Evolutionary conservation across 2,329 filamentous ascomycete species (phyloP).

Genomic region (Penicillium digitatum): DNA sequence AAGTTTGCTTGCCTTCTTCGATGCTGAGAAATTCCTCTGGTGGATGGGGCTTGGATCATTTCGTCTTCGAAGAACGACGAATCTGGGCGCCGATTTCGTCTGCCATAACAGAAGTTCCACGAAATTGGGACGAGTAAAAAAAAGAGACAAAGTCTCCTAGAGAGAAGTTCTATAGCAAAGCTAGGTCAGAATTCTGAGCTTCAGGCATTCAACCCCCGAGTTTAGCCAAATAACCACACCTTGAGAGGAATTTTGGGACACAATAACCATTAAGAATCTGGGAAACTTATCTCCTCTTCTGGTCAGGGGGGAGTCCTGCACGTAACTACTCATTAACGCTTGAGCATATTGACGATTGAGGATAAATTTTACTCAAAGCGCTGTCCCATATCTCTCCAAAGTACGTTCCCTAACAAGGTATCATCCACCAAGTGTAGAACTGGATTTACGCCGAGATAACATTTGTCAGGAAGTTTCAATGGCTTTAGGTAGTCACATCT

Average conservation of each 20-base stretch:
- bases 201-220: not conserved
- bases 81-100: not conserved
- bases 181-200: not conserved
- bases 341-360: not conserved
- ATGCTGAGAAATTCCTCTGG: conserved; percentile 6
- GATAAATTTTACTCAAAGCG: not conserved
- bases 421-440: not conserved
- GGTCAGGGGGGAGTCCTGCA: not conserved
- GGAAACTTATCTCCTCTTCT: not conserved
- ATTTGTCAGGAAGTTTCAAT: not conserved
- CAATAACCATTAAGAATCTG: not conserved
- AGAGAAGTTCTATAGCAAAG: not conserved
- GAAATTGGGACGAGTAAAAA: not conserved
- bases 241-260: not conserved
- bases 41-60: not conserved
- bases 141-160: rapidly evolving
- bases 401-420: not conserved
- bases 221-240: not conserved
- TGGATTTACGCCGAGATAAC: not conserved
- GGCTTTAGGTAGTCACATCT: not conserved
- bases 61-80: not conserved
- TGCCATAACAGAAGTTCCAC: conserved; percentile 1
- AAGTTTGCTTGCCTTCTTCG: conserved; percentile 10
- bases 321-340: not conserved
- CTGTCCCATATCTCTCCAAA: not conserved